A percentile compares a stretch with the other conserved stretches of the same genome.
Evolutionary conservation across 106 monocot genomes (phyloP).

Genomic region (Alisma plantagoaquatica): DNA sequence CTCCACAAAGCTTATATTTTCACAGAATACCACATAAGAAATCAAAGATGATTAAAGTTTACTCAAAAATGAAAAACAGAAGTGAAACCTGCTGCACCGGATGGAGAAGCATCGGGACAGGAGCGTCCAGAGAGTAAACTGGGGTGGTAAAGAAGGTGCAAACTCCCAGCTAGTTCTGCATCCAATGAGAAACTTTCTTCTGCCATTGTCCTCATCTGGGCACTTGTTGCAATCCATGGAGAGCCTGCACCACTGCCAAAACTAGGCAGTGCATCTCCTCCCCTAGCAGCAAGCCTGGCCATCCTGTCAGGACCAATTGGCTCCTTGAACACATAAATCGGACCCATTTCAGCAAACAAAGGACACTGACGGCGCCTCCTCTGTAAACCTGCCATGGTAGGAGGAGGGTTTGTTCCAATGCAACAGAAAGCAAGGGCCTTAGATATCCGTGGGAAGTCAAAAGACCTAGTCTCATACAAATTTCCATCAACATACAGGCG

Average conservation of each 20-base stretch:
- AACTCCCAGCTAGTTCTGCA: slow-evolving; percentile 53
- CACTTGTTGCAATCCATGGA: slow-evolving; percentile 49
- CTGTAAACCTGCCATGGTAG: slow-evolving; percentile 77
- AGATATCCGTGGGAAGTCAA: slow-evolving; percentile 82
- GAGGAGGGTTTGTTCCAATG: slow-evolving; percentile 95
- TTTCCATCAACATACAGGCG: slow-evolving; percentile 85
- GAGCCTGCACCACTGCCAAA: slow-evolving; percentile 76
- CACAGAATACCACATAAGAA: too few relatives aligned
- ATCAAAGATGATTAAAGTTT: neutral
- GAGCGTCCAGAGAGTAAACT: slow-evolving; percentile 56
- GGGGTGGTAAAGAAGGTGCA: slow-evolving; percentile 93
- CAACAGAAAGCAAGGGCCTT: slow-evolving; percentile 84
- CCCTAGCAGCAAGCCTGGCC: slow-evolving; percentile 56
- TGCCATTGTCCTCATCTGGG: slow-evolving; percentile 46
- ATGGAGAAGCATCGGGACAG: slow-evolving; percentile 94
- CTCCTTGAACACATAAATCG: slow-evolving; percentile 94
- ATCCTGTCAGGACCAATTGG: slow-evolving; percentile 80
- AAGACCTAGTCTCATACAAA: slow-evolving; percentile 72
- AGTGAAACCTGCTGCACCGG: slow-evolving; percentile 81
- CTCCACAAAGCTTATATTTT: neutral
- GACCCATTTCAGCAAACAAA: slow-evolving; percentile 93
- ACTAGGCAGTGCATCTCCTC: slow-evolving; percentile 74
- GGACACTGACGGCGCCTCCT: slow-evolving; percentile 66
- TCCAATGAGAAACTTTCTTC: slow-evolving; percentile 76
- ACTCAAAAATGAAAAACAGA: neutral